These are phyloP conservation scores for Plectranthus barbatus DNA, from an alignment of 257 asterid species.

Conservation along the genomic window DNA sequence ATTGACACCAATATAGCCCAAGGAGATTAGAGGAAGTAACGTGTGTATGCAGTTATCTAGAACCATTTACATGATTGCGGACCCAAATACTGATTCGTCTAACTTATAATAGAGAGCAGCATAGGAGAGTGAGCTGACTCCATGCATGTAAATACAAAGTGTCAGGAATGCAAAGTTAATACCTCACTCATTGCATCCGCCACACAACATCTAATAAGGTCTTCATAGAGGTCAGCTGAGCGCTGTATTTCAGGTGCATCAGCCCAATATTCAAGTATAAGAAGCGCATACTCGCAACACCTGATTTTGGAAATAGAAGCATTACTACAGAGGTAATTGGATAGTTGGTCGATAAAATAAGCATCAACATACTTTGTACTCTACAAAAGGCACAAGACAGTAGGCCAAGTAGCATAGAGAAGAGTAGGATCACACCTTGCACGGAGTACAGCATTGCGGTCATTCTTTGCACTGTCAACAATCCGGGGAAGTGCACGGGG, in stretches of 20 bases:
- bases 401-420: slow-evolving; percentile 5
- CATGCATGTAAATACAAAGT: not conserved
- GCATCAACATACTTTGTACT: slow-evolving; percentile 47
- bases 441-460: slow-evolving; percentile 91
- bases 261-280: slow-evolving; percentile 94
- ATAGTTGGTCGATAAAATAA: not conserved
- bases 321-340: slow-evolving; percentile 6
- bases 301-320: slow-evolving; percentile 34
- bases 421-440: slow-evolving; percentile 53
- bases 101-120: not conserved
- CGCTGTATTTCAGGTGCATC: slow-evolving; percentile 99
- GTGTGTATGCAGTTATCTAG: not conserved
- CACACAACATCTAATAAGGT: slow-evolving; percentile 85
- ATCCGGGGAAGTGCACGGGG: slow-evolving; percentile 84
- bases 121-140: not conserved
- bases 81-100: not conserved
- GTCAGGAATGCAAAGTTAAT: slow-evolving; percentile 15
- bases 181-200: slow-evolving; percentile 99
- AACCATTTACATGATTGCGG: not conserved
- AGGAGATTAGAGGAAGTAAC: slow-evolving; percentile 4
- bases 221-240: slow-evolving; percentile 89
- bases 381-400: slow-evolving; percentile 6
- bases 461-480: slow-evolving; percentile 89
- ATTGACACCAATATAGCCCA: slow-evolving; percentile 11
- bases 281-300: slow-evolving; percentile 96